Conservation (phyloP, 768 basidiomycete genomes). For the Pholiota conissans region DNA sequence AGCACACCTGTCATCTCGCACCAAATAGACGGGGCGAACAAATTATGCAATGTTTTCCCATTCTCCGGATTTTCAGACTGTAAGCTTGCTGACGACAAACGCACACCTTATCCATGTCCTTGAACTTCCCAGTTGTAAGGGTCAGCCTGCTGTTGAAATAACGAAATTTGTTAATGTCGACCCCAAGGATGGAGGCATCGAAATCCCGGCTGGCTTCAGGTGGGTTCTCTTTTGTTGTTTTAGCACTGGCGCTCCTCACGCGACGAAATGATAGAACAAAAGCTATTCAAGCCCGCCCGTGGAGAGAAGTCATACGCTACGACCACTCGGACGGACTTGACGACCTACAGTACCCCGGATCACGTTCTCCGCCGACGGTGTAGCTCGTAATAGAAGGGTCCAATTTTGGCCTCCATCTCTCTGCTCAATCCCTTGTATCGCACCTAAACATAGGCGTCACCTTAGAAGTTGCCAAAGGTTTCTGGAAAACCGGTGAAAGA, state of each 20-base stretch:
- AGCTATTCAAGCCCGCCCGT: conserved; percentile 16
- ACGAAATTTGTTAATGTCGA: conserved; percentile 57
- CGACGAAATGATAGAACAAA: conserved; percentile 3
- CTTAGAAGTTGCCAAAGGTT: not conserved
- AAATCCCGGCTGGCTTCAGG: conserved; percentile 45
- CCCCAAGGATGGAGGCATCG: conserved; percentile 46
- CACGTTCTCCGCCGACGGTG: not conserved
- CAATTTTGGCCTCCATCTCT: not conserved
- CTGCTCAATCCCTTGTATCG: not conserved
- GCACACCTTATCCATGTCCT: not conserved
- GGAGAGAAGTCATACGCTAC: conserved; percentile 19
- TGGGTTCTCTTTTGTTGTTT: conserved; percentile 21
- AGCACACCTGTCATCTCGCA: conserved; percentile 60
- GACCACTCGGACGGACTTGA: conserved; percentile 3
- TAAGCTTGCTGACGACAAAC: conserved; percentile 30
- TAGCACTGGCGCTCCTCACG: not conserved
- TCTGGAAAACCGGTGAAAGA: not conserved
- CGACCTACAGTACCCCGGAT: conserved; percentile 1
- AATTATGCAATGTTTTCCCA: conserved; percentile 62
- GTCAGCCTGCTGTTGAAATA: conserved; percentile 67
- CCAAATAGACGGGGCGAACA: conserved; percentile 22
- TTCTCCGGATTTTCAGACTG: conserved; percentile 76
- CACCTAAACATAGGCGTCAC: not conserved
- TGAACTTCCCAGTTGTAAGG: conserved; percentile 54
- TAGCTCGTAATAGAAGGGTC: not conserved